Percentiles rank a stretch among this genome's conserved stretches.
These are phyloP conservation scores for Colletotrichum sp. DNA, from an alignment of 2,329 filamentous ascomycete genomes.

Conservation along the genomic window DNA sequence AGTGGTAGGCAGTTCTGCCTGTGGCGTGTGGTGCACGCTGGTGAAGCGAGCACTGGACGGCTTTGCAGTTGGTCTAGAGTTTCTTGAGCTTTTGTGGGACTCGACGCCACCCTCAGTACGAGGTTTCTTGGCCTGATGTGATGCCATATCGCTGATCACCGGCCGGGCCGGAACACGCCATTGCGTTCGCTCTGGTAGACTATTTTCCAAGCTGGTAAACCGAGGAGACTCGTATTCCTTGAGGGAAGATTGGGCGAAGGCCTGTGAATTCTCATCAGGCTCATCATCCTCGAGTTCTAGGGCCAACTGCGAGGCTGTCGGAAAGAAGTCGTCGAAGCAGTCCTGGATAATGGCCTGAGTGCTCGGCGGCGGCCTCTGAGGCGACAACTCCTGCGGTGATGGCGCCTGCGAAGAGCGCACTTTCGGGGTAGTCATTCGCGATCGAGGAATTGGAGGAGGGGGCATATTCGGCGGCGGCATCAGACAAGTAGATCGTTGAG, in stretches of 20 bases:
- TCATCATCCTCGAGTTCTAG: conserved; percentile 49
- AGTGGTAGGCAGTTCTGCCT: background rate
- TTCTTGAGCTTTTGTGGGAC: background rate
- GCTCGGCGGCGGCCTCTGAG: conserved; percentile 38
- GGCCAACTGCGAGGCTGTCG: conserved; percentile 60
- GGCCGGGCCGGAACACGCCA: background rate
- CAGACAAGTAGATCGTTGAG: background rate
- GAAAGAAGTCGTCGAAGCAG: conserved; percentile 59
- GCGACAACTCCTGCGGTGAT: conserved; percentile 4
- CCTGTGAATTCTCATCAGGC: background rate
- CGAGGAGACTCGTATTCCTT: no score
- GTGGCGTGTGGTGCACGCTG: background rate
- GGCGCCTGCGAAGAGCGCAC: conserved; percentile 24
- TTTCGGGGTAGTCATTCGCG: background rate
- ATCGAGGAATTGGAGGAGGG: background rate
- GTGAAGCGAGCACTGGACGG: background rate
- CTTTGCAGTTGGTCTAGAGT: background rate
- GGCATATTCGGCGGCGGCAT: background rate
- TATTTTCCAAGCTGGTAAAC: background rate
- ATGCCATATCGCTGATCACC: background rate
- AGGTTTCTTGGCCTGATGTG: background rate
- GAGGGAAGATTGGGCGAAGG: background rate
- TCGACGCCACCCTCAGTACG: background rate
- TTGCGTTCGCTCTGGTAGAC: background rate
- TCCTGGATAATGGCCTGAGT: conserved; percentile 58